Percentiles rank a stretch among this genome's conserved stretches.
Evolutionary conservation across 306 rosid genomes (phyloP).

Genomic region (Potentilla sterilis): DNA sequence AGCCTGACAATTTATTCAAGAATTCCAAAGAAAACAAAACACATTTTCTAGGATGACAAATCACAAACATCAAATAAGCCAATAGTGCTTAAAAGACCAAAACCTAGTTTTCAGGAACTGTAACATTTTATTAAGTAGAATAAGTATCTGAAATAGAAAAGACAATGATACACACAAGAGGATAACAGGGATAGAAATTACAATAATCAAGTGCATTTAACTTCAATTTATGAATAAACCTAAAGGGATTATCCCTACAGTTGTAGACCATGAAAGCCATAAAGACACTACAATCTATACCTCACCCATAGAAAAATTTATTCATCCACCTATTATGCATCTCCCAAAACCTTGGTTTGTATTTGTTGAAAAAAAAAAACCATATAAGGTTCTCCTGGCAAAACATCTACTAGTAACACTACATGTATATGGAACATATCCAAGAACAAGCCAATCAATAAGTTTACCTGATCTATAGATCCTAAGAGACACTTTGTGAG

Average conservation of each 20-base stretch:
- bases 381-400: too few species aligned
- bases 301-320: background rate
- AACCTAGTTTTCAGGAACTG: background rate
- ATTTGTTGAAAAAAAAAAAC: background rate
- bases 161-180: background rate
- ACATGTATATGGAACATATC: background rate
- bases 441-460: slow-evolving; percentile 7
- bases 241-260: too few species aligned
- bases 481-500: slow-evolving; percentile 69
- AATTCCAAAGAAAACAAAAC: background rate
- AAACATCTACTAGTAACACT: background rate
- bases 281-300: background rate
- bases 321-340: background rate
- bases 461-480: slow-evolving; percentile 82
- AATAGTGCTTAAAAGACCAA: background rate
- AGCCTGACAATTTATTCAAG: background rate
- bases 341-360: background rate
- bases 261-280: background rate
- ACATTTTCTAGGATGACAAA: background rate
- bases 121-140: background rate
- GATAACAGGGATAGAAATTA: background rate
- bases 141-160: background rate
- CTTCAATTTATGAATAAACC: too few species aligned
- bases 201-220: background rate
- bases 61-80: background rate